A percentile compares a stretch with the other conserved stretches of the same genome.
Evolutionary conservation across 352 stramenopile genomes (phyloP).

Genomic region (Phytophthora pisi): DNA sequence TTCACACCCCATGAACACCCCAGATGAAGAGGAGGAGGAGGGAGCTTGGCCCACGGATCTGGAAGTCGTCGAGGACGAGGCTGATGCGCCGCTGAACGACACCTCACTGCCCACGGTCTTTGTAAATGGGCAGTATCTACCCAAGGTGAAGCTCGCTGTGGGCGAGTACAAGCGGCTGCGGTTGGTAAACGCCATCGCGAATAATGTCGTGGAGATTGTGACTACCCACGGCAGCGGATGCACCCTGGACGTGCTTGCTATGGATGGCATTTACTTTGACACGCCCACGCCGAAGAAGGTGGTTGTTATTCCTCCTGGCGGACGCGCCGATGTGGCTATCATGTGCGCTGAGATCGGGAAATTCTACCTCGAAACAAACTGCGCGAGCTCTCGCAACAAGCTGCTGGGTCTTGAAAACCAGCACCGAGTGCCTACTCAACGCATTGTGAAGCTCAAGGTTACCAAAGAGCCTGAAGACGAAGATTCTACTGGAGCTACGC

Average conservation of each 20-base stretch:
- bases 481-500: constrained; percentile 26
- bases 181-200: constrained; percentile 82
- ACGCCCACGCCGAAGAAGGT: constrained; percentile 50
- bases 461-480: constrained; percentile 16
- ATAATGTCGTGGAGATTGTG: constrained; percentile 77
- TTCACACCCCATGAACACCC: constrained; percentile 26
- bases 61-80: constrained; percentile 37
- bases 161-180: constrained; percentile 71
- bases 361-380: constrained; percentile 74
- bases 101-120: constrained; percentile 74
- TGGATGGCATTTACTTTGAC: constrained; percentile 73
- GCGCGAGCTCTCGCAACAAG: constrained; percentile 58
- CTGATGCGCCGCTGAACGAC: constrained; percentile 64
- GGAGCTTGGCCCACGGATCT: constrained; percentile 34
- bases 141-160: constrained; percentile 51
- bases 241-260: constrained; percentile 61
- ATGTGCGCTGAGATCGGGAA: constrained; percentile 51
- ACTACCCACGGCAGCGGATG: constrained; percentile 46
- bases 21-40: constrained; percentile 13
- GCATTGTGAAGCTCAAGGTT: constrained; percentile 61
- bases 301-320: constrained; percentile 68
- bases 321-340: constrained; percentile 68
- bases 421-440: constrained; percentile 74
- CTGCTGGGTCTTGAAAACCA: constrained; percentile 65
- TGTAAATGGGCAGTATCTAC: constrained; percentile 79